Percentiles rank a stretch among this genome's conserved stretches.
Evolutionary conservation across 257 asterid genomes (phyloP).

Genomic region (Solanum etuberosum): DNA sequence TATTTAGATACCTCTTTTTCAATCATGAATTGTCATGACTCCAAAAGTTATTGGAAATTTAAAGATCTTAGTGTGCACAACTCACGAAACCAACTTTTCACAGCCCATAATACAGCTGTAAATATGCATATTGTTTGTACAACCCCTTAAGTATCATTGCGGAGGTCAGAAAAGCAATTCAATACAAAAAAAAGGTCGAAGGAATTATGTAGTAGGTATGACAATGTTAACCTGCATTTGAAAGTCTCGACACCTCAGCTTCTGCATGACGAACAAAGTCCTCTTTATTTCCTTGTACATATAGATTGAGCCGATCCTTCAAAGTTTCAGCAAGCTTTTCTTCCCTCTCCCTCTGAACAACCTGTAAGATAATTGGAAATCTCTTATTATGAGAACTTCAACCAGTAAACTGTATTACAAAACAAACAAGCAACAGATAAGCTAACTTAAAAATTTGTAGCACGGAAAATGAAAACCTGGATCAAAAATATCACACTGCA

Average conservation of each 20-base stretch:
- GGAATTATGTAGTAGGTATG: background rate
- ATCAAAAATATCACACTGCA: background rate
- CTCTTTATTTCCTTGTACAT: constrained; percentile 88
- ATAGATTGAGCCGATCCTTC: constrained; percentile 68
- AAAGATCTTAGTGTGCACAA: background rate
- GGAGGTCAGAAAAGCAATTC: background rate
- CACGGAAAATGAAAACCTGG: background rate
- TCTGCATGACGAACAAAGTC: constrained; percentile 64
- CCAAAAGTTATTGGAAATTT: background rate
- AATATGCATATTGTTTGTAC: background rate
- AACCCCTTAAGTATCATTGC: background rate
- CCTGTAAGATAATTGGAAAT: constrained; percentile 20
- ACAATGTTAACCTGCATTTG: constrained; percentile 63
- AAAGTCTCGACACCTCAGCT: constrained; percentile 78
- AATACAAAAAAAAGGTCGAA: background rate
- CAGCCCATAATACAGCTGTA: background rate
- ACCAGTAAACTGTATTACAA: background rate
- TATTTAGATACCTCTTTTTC: background rate
- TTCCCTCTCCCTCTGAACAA: constrained; percentile 88
- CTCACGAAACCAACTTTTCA: background rate
- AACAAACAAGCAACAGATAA: background rate
- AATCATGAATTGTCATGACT: background rate
- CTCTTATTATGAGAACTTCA: background rate
- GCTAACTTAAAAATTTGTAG: background rate
- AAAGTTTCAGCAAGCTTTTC: constrained; percentile 81